Base-by-base conservation (phyloP, 805 yeast species). In the Candida mattraensis region DNA sequence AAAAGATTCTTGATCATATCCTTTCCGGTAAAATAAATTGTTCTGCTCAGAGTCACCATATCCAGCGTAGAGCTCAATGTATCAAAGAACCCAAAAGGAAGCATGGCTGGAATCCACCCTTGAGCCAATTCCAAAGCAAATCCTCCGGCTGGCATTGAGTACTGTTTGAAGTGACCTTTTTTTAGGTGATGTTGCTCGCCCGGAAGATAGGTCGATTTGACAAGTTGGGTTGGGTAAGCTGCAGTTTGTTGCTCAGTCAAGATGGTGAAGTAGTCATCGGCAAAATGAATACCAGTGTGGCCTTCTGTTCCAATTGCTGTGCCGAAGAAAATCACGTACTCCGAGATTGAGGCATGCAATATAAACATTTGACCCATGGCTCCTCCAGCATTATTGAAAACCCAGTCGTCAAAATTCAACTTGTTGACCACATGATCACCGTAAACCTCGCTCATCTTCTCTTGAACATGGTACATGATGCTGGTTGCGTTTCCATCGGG, bases 31-130 rank as follows among this genome's bases (percentile, higher is more conserved):
- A 83, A 71, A 46, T 72, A 76, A 24, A 72, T 76, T 6, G 98
- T 93, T 56, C 76, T 74, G 42, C 59, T 63, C 42, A 91, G 70
- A 17, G 95, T 78, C 49, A 68, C 61, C 41, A 80, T 59, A 60
- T 93, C 99, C 50, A 89, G 61, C 11, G 98, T 93, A 26, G 94
- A 82, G 35, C 82, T 73, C 40, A 83, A 54, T 4, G 83, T 76
- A 57, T 87, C 95, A 32, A 86, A 66, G 64, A 91, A 79, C 0
- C 99, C 99, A 60, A 93, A 93, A 14, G 98, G 98, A 42, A 93
- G 72, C 99, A 93, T 93, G 27, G 91, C 82, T 22, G 99, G 98
- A 48, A 93, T 87, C 95, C 96, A 93, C 42, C 99, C 99, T 67
- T 91, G 98, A 6, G 99, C 99, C 54, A 91, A 72, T 61, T 93